Evolutionary conservation across 441 rosid species (phyloP), one percentile per base, ranked within the genome.

Genomic region (Francoa sonchifolia): DNA sequence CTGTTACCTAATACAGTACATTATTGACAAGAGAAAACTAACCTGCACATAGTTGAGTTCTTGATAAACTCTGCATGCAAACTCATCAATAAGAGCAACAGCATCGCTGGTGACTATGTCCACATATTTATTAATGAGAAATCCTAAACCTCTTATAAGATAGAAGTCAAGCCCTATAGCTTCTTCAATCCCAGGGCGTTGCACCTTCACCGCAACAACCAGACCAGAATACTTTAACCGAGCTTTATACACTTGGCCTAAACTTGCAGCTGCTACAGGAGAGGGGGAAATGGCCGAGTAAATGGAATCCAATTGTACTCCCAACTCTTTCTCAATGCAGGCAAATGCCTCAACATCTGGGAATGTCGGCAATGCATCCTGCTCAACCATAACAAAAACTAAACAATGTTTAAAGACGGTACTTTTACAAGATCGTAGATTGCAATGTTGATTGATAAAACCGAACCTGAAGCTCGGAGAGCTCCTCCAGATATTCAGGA

Each of bases 231-330:
- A 61, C 57, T 63, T 76, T 21, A 90, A 75, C 38, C 57, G 83
- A 47, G 98, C 96, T 70, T 90, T 90, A 60, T 90, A 90, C 26
- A 90, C 98, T 65, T 85, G 96, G 48, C 98, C 98, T 36, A 79
- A 71, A 67, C 98, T 90, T 30, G 98, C 96, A 19, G 96, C 96
- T 1, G 96, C 96, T 49, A 80, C 64, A 6, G 98, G 98, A 59
- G 87, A 69, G 0, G 83, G 58, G 6, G 98, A 82, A 42, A 90
- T 67, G 7, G 66, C 21, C 0, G 93, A 76, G 69, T 44, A 90
- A 50, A 90, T 65, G 19, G 79, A 60, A 32, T 90, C 93, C 1
- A 90, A 71, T 2, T 82, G 65, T 55, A 67, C 40, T 29, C 72
- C 95, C 46, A 82, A 55, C 72, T 90, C 94, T 41, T 46, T 82